Evolutionary conservation across 2,329 filamentous ascomycete species (phyloP), one percentile per base, ranked within the genome.

Genomic region (Aaosphaeria arxii): DNA sequence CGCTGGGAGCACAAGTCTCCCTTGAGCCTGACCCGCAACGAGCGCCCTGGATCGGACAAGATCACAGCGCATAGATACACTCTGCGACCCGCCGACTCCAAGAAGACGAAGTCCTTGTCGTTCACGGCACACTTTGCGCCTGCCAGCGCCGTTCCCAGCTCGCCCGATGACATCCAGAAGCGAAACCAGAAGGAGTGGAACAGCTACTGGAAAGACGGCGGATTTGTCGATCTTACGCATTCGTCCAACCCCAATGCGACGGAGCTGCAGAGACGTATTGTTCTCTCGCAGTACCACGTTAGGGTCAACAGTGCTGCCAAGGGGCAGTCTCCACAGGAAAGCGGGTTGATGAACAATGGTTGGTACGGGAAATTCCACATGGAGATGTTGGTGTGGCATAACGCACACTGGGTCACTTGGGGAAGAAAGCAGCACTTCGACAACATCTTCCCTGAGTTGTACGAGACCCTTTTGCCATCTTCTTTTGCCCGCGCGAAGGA

Each of bases 351-450:
- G 39, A 80, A 79, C 49, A 66, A 80, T 57, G 74, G 77, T 11
- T 80, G 77, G 77, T 78, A 78, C 48, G 77, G 78, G 31, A 80
- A 80, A 40, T 79, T 80, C 48, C 77, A 78, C 47, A 62, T 79
- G 43, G 78, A 81, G 51, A 80, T 80, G 77, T 58, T 71, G 30
- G 59, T 79, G 33, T 80, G 78, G 78, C 76, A 80, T 57, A 62
- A 69, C 2, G 66, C 74, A n/a, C 77, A 77, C 32, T 80, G 77
- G 59, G 71, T 70, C 5, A 71, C 72, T 29, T 79, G 76, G 76
- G 68, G 69, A 40, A 74, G 71, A 38, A 72, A 71, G 50, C 54
- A 69, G 11, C 66, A 78, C 6, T 57, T 79, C 45, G 60, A 69
- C 54, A 70, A 74, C 35, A 73, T 73, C 46, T 59, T 77, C 13